Conservation (phyloP, 441 rosid genomes). For the Corymbia calophylla region DNA sequence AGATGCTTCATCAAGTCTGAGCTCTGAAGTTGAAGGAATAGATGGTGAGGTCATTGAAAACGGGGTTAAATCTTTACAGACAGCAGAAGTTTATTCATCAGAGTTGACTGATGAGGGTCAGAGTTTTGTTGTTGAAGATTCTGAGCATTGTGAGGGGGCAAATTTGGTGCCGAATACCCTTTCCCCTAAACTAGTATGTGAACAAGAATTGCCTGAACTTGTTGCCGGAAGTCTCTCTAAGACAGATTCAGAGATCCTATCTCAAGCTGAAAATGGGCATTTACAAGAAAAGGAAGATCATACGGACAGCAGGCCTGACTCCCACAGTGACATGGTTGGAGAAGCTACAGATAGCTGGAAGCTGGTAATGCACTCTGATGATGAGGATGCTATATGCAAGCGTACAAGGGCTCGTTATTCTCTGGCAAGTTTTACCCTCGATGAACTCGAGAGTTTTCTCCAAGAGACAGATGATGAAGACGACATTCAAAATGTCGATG, state of each 20-base stretch:
- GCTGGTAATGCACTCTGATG: slow-evolving; percentile 19
- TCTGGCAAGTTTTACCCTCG: slow-evolving; percentile 83
- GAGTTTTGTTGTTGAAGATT: slow-evolving; percentile 24
- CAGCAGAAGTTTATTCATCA: slow-evolving; percentile 10
- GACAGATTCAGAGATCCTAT: slow-evolving; percentile 17
- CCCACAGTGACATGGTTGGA: slow-evolving; percentile 9
- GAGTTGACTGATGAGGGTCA: slow-evolving; percentile 10
- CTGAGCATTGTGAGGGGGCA: slow-evolving; percentile 38
- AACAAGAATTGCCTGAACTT: slow-evolving; percentile 1
- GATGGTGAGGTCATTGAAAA: slow-evolving; percentile 20
- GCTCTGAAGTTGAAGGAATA: slow-evolving; percentile 64
- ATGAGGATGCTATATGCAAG: slow-evolving; percentile 75
- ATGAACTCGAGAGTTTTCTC: slow-evolving; percentile 95
- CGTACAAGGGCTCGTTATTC: slow-evolving; percentile 93
- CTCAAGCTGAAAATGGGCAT: slow-evolving; percentile 9
- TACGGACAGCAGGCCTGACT: slow-evolving; percentile 13
- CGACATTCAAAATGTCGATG: slow-evolving; percentile 77
- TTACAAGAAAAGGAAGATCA: slow-evolving; percentile 14
- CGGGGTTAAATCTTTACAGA: slow-evolving; percentile 2
- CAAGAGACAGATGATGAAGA: slow-evolving; percentile 97
- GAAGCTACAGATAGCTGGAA: slow-evolving; percentile 8
- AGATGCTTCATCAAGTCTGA: slow-evolving; percentile 83
- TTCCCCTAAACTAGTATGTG: slow-evolving; percentile 17
- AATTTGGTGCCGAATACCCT: slow-evolving; percentile 19
- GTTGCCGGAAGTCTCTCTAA: slow-evolving; percentile 9